A percentile compares a stretch with the other conserved stretches of the same genome.
phyloP scores from a whole-genome alignment of 2,329 filamentous ascomycete genomes.

The Furcasterigmium sp. region DNA sequence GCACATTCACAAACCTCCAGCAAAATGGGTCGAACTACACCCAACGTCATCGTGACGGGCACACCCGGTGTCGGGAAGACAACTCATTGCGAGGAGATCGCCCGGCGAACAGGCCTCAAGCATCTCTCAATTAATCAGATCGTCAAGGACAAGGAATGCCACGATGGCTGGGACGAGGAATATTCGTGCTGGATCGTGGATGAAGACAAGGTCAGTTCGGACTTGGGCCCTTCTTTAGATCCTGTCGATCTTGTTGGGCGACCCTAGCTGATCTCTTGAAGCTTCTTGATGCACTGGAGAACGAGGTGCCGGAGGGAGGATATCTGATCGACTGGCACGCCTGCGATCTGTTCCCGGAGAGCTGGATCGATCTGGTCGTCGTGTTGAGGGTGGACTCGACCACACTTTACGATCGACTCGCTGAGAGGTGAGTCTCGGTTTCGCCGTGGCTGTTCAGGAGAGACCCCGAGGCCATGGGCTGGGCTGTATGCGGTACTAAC shows the following conservation, averaged over 20 bases:
- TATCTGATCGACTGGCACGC: constrained; percentile 97
- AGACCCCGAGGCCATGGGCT: too few species aligned
- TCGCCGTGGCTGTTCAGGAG: too few species aligned
- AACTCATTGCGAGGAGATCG: constrained; percentile 79
- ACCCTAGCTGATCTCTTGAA: constrained; percentile 24
- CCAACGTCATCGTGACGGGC: constrained; percentile 93
- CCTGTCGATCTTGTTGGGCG: neutral
- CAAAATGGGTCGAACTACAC: constrained; percentile 40
- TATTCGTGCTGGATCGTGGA: constrained; percentile 89
- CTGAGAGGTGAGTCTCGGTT: constrained; percentile 59
- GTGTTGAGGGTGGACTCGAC: constrained; percentile 80
- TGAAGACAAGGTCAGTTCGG: constrained; percentile 75
- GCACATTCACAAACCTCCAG: too few species aligned
- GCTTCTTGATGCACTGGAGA: constrained; percentile 85
- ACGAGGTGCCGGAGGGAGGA: constrained; percentile 71
- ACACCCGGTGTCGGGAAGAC: constrained; percentile 96
- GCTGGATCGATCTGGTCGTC: constrained; percentile 92
- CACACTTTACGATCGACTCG: constrained; percentile 78
- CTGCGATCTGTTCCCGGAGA: constrained; percentile 88
- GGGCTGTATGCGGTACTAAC: too few species aligned
- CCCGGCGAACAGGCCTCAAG: constrained; percentile 68
- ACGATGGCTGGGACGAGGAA: constrained; percentile 83
- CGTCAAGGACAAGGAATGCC: constrained; percentile 81
- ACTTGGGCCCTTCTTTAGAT: constrained; percentile 6
- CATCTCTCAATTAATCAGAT: constrained; percentile 88